Base-by-base conservation (phyloP, 495 filamentous ascomycete genomes). In the Polyplosphaeria fusca region DNA sequence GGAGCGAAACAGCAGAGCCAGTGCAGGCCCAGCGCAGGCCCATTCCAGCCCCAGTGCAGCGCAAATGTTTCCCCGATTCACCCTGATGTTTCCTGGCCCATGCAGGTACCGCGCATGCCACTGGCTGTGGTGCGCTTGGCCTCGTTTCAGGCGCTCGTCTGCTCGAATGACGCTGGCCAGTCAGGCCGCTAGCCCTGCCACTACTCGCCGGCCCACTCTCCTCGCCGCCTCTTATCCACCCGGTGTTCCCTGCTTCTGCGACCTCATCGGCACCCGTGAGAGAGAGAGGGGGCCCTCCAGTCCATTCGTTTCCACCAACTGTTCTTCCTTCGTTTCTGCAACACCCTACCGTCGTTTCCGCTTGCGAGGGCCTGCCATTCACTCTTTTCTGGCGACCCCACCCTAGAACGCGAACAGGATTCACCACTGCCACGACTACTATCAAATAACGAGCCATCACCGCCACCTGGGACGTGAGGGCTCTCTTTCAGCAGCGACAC, bases 171-270 rank as follows among this genome's bases (percentile, higher is more conserved):
- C 25, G 28, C 47, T 39, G 39, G 48, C 56, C 48, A 53, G 38
- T 60, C n/a, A 25, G 30, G 19, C 14, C 23, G 55, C 30, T 18
- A 7, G 5, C 39, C 9, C 20, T 18, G 39, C 39, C 7, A 7
- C 18, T 42, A 19, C 9, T 5, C 9, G 5, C 9, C 5, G 11
- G 7, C 9, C 39, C 39, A 19, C 39, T 35, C 7, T 7, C 9
- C 9, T 11, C 39, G 39, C 5, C 39, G 39, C 47, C 41, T 60
- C 48, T 42, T 60, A 60, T 60, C 48, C 56, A 60, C 14, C 48
- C 30, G 22, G 23, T 52, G 32, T n/a, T 22, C 56, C 20, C 24
- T 24, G 27, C 30, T n/a, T 30, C 26, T 35, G 11, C 27, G 39
- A 47, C 37, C 25, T 49, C 54, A 50, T 27, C 37, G 18, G 25